Evolutionary conservation across 23 red algal genomes (phyloP), one percentile per base, ranked within the genome.

Genomic region (Gracilaria domingensis): DNA sequence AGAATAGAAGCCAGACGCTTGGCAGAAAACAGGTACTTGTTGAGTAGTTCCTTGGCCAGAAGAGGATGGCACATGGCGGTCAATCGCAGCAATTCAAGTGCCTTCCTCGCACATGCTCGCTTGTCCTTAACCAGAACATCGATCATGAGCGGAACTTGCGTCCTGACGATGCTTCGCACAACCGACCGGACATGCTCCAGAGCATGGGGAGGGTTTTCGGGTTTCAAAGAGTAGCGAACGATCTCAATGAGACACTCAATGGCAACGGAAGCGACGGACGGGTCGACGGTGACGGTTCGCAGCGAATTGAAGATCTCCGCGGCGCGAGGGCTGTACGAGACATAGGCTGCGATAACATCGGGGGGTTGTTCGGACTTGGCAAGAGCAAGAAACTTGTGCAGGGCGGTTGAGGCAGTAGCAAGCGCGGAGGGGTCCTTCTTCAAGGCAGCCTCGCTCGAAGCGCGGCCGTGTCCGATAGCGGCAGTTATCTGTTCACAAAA

Each of bases 321-420:
- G 45, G 67, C 85, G 48, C 51, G 66, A 28, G 85, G 16, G 72
- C 85, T 89, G 53, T 79, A 79, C 29, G 53, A 51, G 9, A 89
- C 53, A n/a, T 89, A 89, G 70, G 85, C 71, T 29, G 85, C 85
- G 71, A 89, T 79, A 30, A 89, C 85, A 44, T 89, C 85, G 2
- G 74, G 71, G 1, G 85, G 3, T 2, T 76, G 6, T 42, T 55
- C 37, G 1, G 33, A 65, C 12, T 66, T 65, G 48, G 85, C 71
- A 8, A 62, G 30, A 8, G 38, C 33, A 7, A 66, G 74, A 36
- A 89, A 89, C 23, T 35, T 80, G 48, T 79, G 32, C 9, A 89
- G 54, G 12, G 85, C 85, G 11, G 67, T 79, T 23, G 74, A 42
- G 38, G 85, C 85, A 25, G 71, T 12, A 26, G 85, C 20, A 4